A percentile compares a stretch with the other conserved stretches of the same genome.
Conservation (phyloP, 257 asterid genomes). For the Thymus quinquecostatus region DNA sequence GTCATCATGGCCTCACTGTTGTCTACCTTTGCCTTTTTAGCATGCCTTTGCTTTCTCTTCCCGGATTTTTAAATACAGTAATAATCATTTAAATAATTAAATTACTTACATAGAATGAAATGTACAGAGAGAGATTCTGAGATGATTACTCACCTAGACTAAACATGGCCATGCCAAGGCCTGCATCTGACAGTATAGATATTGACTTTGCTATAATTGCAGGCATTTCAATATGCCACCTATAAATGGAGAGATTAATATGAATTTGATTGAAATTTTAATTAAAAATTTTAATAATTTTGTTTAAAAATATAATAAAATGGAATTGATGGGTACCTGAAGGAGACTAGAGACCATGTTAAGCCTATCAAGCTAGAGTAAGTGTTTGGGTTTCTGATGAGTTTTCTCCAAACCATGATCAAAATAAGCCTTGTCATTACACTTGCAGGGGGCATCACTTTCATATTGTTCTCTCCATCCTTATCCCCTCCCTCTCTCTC, state of each 20-base stretch:
- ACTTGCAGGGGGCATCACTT: conserved; percentile 89
- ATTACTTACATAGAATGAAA: no score
- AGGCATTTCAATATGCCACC: conserved; percentile 98
- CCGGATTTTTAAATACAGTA: neutral
- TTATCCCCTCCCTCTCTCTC: conserved; percentile 34
- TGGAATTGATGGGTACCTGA: conserved; percentile 50
- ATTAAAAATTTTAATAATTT: neutral
- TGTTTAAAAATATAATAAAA: neutral
- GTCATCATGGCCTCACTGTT: conserved; percentile 52
- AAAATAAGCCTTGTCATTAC: conserved; percentile 96
- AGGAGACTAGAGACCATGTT: conserved; percentile 86
- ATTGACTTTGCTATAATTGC: conserved; percentile 87
- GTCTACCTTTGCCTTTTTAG: conserved; percentile 44
- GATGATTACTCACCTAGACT: conserved; percentile 74
- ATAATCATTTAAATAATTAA: no score
- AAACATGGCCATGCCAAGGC: conserved; percentile 99
- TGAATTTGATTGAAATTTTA: neutral
- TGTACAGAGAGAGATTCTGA: neutral
- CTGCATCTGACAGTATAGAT: conserved; percentile 96
- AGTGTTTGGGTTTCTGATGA: conserved; percentile 95
- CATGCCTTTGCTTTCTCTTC: conserved; percentile 47
- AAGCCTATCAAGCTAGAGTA: conserved; percentile 88
- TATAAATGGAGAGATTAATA: conserved; percentile 18
- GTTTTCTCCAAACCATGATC: conserved; percentile 98
- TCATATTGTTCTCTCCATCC: conserved; percentile 50